Percentiles rank a stretch among this genome's conserved stretches.
phyloP scores from a whole-genome alignment of 2,329 filamentous ascomycete genomes.

The Apiospora rasikravindrae region DNA sequence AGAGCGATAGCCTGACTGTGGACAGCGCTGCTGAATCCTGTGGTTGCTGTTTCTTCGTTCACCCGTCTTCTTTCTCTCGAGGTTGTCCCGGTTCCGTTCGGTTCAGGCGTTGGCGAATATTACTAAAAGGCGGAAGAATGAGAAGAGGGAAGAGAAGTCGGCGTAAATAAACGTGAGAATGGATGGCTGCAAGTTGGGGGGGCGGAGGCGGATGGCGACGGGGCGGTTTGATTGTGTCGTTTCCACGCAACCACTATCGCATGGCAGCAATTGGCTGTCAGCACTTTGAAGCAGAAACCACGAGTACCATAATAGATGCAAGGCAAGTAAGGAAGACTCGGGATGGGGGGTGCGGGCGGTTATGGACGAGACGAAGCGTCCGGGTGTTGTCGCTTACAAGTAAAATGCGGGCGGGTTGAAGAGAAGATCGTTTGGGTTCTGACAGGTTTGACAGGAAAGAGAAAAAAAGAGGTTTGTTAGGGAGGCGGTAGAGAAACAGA shows the following conservation, averaged over 20 bases:
- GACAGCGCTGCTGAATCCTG: slow-evolving; percentile 62
- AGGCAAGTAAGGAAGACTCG: not conserved
- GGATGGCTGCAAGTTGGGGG: slow-evolving; percentile 7
- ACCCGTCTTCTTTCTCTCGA: slow-evolving; percentile 29
- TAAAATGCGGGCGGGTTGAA: slow-evolving; percentile 17
- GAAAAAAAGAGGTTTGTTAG: not conserved
- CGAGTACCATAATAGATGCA: slow-evolving; percentile 15
- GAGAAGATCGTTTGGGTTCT: slow-evolving; percentile 18
- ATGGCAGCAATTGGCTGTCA: slow-evolving; percentile 20
- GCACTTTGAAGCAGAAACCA: slow-evolving; percentile 16
- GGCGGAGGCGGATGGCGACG: not conserved
- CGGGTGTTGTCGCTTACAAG: slow-evolving; percentile 12
- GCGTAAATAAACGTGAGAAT: slow-evolving; percentile 7
- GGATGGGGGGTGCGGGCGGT: not conserved
- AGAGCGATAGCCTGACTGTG: slow-evolving; percentile 29
- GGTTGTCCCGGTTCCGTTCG: slow-evolving; percentile 27
- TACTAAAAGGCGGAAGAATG: slow-evolving; percentile 5
- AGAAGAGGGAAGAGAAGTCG: slow-evolving; percentile 14
- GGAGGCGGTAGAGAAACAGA: slow-evolving; percentile 9
- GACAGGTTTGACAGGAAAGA: slow-evolving; percentile 19
- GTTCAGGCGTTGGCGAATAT: slow-evolving; percentile 3
- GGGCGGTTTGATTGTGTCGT: slow-evolving; percentile 9
- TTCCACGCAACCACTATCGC: slow-evolving; percentile 18
- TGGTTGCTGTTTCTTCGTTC: slow-evolving; percentile 28
- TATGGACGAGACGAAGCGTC: slow-evolving; percentile 5